phyloP scores from a whole-genome alignment of 2,329 filamentous ascomycete genomes.

The Didymella sp. region DNA sequence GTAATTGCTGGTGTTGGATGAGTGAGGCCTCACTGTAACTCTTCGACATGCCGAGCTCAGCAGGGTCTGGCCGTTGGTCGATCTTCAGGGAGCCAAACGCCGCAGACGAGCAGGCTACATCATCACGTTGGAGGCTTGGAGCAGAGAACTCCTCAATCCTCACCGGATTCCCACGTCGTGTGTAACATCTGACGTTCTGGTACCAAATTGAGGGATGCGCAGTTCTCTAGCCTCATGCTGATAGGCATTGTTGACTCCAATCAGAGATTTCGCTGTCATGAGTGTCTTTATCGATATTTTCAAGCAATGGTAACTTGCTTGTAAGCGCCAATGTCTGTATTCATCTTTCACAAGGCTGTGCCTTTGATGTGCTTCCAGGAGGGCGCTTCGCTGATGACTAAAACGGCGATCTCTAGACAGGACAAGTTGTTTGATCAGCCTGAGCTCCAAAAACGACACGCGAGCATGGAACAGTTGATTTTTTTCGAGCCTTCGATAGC shows the following conservation, averaged over 20 bases:
- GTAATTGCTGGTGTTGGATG: neutral
- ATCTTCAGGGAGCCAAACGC: neutral
- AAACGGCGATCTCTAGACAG: neutral
- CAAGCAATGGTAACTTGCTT: neutral
- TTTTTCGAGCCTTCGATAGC: too few species aligned
- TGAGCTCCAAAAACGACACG: too few species aligned
- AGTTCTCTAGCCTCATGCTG: neutral
- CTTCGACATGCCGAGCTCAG: neutral
- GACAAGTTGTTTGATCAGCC: too few species aligned
- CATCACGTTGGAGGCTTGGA: neutral
- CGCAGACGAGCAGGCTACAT: neutral
- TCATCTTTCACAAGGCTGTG: neutral
- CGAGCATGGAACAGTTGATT: too few species aligned
- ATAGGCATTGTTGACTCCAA: neutral
- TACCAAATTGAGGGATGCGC: neutral
- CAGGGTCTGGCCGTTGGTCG: neutral
- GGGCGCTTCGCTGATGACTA: neutral
- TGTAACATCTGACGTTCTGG: slow-evolving; percentile 8
- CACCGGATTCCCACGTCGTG: slow-evolving; percentile 9
- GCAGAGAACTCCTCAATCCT: neutral
- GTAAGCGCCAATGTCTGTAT: neutral
- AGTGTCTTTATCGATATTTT: neutral
- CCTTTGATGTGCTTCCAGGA: neutral
- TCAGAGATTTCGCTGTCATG: neutral
- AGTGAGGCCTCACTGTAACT: neutral